These are phyloP conservation scores for Perkinsus chesapeaki DNA, from an alignment of 169 alveolate species.

Conservation along the genomic window DNA sequence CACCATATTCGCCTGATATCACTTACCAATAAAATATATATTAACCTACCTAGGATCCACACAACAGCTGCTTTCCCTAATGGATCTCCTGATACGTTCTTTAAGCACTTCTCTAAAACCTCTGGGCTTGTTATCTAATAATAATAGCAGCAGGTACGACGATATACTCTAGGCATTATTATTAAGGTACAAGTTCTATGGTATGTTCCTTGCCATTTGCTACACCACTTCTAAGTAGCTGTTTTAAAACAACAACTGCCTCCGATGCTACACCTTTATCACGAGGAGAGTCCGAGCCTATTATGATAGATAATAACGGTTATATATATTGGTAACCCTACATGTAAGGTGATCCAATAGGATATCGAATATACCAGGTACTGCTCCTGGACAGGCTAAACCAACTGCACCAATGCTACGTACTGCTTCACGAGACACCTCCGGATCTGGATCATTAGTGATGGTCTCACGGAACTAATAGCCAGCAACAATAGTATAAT, in stretches of 20 bases:
- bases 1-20: conserved; percentile 61
- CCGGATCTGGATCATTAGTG: background rate
- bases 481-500: background rate
- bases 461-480: background rate
- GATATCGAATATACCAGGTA: background rate
- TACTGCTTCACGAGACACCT: background rate
- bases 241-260: background rate
- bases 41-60: conserved; percentile 36
- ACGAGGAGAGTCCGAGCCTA: background rate
- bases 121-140: conserved; percentile 27
- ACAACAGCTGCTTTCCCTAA: conserved; percentile 57
- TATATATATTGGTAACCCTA: background rate
- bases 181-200: background rate
- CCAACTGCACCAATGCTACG: background rate
- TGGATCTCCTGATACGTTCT: conserved; percentile 33
- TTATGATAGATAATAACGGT: background rate
- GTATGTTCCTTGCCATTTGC: background rate
- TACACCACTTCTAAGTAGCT: background rate
- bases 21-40: background rate
- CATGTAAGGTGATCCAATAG: background rate
- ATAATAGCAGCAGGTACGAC: background rate
- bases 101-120: conserved; percentile 20
- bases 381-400: background rate
- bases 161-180: background rate
- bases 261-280: background rate